Evolutionary conservation across 495 filamentous ascomycete species (phyloP), one percentile per base, ranked within the genome.

Genomic region (Daldinia caldariorum): DNA sequence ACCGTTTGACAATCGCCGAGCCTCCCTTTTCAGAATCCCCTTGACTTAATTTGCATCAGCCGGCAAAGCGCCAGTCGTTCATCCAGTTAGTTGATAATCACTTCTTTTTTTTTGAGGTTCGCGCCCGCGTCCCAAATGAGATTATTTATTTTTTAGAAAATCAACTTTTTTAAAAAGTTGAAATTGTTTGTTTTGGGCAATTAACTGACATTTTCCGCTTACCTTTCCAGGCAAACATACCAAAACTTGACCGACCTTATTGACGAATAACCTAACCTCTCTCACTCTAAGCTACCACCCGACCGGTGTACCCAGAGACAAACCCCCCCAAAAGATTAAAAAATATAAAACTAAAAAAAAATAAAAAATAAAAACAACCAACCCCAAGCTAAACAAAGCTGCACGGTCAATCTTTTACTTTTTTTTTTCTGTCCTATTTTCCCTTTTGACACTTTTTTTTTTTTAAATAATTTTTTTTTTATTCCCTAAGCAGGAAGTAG

Each of bases 1-100:
- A 73, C 56, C 50, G 70, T 79, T 77, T 74, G 78, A 76, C 72
- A 76, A 60, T 66, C 69, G 58, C 68, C 58, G 41, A 63, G 72
- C 69, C 64, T 69, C 67, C 66, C 66, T 65, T 72, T 73, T 70
- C 57, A 74, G 69, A 58, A 57, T 60, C 57, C 51, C 71, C 51
- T 68, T 70, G 64, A 66, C 60, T 57, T 68, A 61, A 72, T 72
- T 66, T 57, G 64, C 63, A 51, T 66, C 58, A 61, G 51, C 63
- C 45, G 13, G 29, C 58, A 70, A 67, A 61, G 56, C 71, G 69
- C 58, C 66, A 58, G 62, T 61, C 61, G 61, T 49, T 49, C 55
- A 53, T 53, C 55, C 55, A 45, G 39, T 67, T 22, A 39, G 39
- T 57, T 43, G 57, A 50, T 50, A 60, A 56, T 67, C 43, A 38